Evolutionary conservation across 345 rosid species (phyloP).

Genomic region (Lenwebbia sp.): DNA sequence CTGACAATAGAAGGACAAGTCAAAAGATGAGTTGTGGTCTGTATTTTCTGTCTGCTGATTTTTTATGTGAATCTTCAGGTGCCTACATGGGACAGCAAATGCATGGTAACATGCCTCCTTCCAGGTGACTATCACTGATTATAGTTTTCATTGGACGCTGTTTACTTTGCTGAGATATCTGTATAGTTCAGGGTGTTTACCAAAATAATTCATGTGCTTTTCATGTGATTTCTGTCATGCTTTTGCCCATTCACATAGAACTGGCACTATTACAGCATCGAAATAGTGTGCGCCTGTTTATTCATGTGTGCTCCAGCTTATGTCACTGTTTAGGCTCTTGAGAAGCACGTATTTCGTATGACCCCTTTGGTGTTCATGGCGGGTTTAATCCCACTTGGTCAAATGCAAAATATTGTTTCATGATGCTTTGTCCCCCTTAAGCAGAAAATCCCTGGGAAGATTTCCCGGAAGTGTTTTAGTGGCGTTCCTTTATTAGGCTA

Average conservation of each 20-base stretch:
- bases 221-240: not conserved
- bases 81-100: slow-evolving; percentile 37
- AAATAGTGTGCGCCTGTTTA: not conserved
- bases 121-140: slow-evolving; percentile 31
- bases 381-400: not conserved
- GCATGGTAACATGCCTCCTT: slow-evolving; percentile 30
- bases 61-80: slow-evolving; percentile 32
- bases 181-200: not conserved
- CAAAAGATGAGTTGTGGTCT: not conserved
- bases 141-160: not conserved
- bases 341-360: not conserved
- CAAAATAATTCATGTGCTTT: not conserved
- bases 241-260: not conserved
- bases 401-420: not conserved
- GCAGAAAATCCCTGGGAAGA: not conserved
- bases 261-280: not conserved
- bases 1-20: not conserved
- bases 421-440: not conserved
- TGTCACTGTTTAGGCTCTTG: not conserved
- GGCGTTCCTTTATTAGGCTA: not conserved
- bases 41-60: slow-evolving; percentile 1
- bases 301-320: not conserved
- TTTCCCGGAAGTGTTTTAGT: not conserved
- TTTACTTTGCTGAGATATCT: not conserved
- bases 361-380: not conserved